Conservation (phyloP, 2,329 filamentous ascomycete genomes). For the Neofusicoccum kwambonambiense region DNA sequence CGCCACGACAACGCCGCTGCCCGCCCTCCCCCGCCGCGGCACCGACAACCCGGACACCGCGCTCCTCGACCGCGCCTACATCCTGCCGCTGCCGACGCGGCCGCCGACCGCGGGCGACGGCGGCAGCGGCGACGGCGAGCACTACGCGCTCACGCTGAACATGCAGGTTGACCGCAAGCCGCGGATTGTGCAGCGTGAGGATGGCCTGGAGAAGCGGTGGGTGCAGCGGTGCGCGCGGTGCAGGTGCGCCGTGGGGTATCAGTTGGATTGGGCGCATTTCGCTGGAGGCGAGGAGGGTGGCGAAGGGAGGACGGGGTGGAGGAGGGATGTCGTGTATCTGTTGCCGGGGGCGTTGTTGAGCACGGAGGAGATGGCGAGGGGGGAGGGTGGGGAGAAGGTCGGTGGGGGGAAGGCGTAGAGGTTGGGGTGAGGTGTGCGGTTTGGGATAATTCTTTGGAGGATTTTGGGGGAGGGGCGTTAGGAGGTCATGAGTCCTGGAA, state of each 20-base stretch:
- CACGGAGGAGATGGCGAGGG: constrained; percentile 55
- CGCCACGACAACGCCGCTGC: constrained; percentile 55
- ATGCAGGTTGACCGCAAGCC: constrained; percentile 49
- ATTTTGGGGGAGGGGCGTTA: background rate
- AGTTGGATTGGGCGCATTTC: constrained; percentile 56
- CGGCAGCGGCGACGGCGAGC: constrained; percentile 12
- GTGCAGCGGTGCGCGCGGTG: constrained; percentile 61
- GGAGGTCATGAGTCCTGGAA: too few species aligned
- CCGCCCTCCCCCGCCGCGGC: constrained; percentile 52
- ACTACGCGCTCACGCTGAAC: constrained; percentile 54
- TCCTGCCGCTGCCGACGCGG: constrained; percentile 51
- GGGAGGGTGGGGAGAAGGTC: constrained; percentile 28
- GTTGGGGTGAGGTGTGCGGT: background rate
- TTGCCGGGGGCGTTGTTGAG: constrained; percentile 59
- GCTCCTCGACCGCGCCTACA: constrained; percentile 54
- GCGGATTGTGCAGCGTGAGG: constrained; percentile 54
- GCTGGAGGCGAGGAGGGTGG: constrained; percentile 23
- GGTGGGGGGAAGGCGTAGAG: background rate
- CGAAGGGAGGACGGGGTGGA: constrained; percentile 34
- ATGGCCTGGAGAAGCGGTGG: constrained; percentile 67
- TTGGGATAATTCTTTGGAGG: background rate
- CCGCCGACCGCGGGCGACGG: constrained; percentile 4
- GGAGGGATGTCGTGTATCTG: constrained; percentile 57
- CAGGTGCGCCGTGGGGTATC: constrained; percentile 61
- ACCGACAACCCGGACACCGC: constrained; percentile 10